Conservation (phyloP, 2,329 filamentous ascomycete species). For the Stagonosporopsis chrysanthemi region DNA sequence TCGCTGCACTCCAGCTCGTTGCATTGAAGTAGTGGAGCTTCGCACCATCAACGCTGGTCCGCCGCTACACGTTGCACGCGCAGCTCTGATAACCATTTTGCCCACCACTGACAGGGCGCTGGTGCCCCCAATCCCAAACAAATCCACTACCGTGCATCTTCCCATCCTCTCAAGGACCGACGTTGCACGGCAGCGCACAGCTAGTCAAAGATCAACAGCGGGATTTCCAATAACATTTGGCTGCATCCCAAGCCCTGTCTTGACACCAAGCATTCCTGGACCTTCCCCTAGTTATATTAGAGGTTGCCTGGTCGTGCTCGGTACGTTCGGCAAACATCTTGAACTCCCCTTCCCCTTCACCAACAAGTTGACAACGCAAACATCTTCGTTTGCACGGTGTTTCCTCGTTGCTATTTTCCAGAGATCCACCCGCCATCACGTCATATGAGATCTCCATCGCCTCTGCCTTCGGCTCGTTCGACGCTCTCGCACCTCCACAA, state of each 20-base stretch:
- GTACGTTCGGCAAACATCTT: conserved; percentile 16
- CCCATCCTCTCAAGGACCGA: conserved; percentile 33
- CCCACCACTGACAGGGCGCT: conserved; percentile 27
- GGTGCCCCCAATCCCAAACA: conserved; percentile 28
- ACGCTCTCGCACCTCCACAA: conserved; percentile 29
- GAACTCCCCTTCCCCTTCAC: conserved; percentile 15
- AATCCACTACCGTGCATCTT: conserved; percentile 36
- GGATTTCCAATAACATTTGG: conserved; percentile 42
- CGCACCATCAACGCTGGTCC: conserved; percentile 34
- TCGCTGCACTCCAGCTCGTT: conserved; percentile 33
- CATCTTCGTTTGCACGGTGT: conserved; percentile 1
- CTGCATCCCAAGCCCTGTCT: conserved; percentile 33
- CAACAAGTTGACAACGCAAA: conserved; percentile 13
- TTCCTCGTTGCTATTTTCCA: conserved; percentile 10
- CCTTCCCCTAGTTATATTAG: conserved; percentile 43
- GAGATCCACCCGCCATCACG: conserved; percentile 33
- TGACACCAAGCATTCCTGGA: conserved; percentile 39
- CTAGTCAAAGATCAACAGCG: conserved; percentile 43
- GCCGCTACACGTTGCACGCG: conserved; percentile 37
- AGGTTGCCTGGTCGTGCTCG: conserved; percentile 34
- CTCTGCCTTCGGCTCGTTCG: conserved; percentile 31
- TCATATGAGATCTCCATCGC: conserved; percentile 38
- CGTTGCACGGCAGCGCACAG: conserved; percentile 35
- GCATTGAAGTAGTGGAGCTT: conserved; percentile 32
- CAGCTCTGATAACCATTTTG: conserved; percentile 31